phyloP scores from a whole-genome alignment of 2,329 filamentous ascomycete genomes.

The Ascochyta rabiei region DNA sequence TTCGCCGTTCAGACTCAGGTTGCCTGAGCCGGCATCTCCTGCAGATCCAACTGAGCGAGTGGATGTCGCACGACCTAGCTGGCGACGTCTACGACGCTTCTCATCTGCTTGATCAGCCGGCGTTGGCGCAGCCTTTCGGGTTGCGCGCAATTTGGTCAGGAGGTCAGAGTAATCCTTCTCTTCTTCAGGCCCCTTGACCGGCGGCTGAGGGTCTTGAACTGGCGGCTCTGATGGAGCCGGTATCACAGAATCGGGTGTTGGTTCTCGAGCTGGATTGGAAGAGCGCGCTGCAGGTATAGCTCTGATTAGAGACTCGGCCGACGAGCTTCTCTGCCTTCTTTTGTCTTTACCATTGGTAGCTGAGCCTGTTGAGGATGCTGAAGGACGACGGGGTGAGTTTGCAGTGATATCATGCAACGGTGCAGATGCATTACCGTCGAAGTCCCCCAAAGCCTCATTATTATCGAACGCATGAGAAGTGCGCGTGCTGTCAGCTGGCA shows the following conservation, averaged over 20 bases:
- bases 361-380: constrained; percentile 34
- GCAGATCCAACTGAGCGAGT: constrained; percentile 38
- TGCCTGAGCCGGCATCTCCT: constrained; percentile 32
- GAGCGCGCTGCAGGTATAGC: constrained; percentile 21
- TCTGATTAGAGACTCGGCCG: constrained; percentile 31
- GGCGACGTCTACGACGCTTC: constrained; percentile 30
- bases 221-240: constrained; percentile 20
- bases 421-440: constrained; percentile 32
- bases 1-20: constrained; percentile 21
- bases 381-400: constrained; percentile 40
- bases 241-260: constrained; percentile 37
- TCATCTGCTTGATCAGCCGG: constrained; percentile 27
- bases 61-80: constrained; percentile 42
- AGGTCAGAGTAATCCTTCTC: constrained; percentile 43
- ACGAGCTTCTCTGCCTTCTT: constrained; percentile 25
- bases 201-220: constrained; percentile 16
- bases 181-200: constrained; percentile 20
- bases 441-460: constrained; percentile 16
- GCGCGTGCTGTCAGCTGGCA: constrained; percentile 17
- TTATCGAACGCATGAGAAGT: constrained; percentile 16
- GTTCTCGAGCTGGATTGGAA: constrained; percentile 18
- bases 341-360: constrained; percentile 11
- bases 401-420: constrained; percentile 39
- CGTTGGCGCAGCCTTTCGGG: constrained; percentile 32
- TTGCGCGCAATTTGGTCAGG: constrained; percentile 39